A percentile compares a stretch with the other conserved stretches of the same genome.
These are phyloP conservation scores for Amanita muscaria DNA, from an alignment of 768 basidiomycete species.

Conservation along the genomic window DNA sequence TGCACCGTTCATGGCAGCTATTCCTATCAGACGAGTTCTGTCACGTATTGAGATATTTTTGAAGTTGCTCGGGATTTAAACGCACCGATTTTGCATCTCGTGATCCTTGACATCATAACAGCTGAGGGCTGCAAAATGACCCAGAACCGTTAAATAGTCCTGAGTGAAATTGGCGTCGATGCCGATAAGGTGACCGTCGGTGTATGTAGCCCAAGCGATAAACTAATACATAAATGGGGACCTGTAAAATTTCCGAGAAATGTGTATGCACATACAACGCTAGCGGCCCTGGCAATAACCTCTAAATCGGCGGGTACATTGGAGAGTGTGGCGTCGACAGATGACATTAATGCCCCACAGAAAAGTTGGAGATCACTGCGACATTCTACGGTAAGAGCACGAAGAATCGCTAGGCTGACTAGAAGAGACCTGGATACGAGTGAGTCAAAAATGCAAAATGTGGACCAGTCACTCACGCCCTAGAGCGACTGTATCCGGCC, in stretches of 20 bases:
- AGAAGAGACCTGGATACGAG: conserved; percentile 51
- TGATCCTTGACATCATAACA: conserved; percentile 44
- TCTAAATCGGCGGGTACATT: conserved; percentile 61
- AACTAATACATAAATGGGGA: conserved; percentile 44
- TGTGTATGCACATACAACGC: conserved; percentile 45
- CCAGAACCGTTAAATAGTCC: conserved; percentile 61
- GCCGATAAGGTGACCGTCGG: conserved; percentile 77
- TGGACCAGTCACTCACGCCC: conserved; percentile 52
- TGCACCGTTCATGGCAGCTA: conserved; percentile 74
- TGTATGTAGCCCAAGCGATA: conserved; percentile 87
- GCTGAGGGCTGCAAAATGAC: conserved; percentile 57
- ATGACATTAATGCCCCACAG: conserved; percentile 58
- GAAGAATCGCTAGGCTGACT: conserved; percentile 76
- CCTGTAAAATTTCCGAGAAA: not conserved
- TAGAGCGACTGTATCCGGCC: conserved; percentile 64
- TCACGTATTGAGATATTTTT: not conserved
- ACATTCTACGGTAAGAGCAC: conserved; percentile 79
- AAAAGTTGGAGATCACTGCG: conserved; percentile 72
- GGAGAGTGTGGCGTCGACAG: conserved; percentile 48
- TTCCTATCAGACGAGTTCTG: conserved; percentile 78
- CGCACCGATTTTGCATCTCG: conserved; percentile 69
- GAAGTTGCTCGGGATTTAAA: not conserved
- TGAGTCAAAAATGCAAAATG: conserved; percentile 8
- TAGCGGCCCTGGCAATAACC: conserved; percentile 68
- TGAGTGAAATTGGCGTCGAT: conserved; percentile 62